Evolutionary conservation across 768 basidiomycete genomes (phyloP), one percentile per base, ranked within the genome.

Genomic region (Phlebiopsis gigantea): DNA sequence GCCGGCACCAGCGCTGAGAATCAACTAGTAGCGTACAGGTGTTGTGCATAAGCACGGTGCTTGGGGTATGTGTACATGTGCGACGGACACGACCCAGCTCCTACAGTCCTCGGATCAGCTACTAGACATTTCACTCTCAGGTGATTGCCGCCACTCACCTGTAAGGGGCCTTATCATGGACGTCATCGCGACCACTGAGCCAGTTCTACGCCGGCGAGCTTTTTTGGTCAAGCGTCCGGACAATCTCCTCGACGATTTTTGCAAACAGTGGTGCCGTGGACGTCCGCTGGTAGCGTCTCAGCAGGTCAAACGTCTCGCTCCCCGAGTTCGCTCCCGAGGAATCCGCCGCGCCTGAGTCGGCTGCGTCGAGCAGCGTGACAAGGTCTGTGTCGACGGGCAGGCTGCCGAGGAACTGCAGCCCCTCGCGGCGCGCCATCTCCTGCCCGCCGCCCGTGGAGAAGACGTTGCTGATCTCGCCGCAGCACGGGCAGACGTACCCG

Each of bases 401-500:
- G 43, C 88, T 80, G 10, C 97, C 97, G 54, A 99, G 75, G 68
- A 94, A 97, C 47, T 67, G 69, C 34, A 98, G 64, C 0, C 77
- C 79, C 65, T 95, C 90, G 50, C 78, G 79, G 59, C 77, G 76
- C 4, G 91, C 93, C 88, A 94, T 85, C 65, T 86, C 88, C 71
- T 87, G 83, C 1, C 95, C 97, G 1, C 97, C 97, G 15, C 93
- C 93, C 4, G 85, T 88, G 7, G 94, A 97, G 70, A 98, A 99
- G 53, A 97, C 83, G 69, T 96, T 92, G 75, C 86, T 92, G 63
- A 98, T 77, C 70, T 98, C 95, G 15, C 92, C 92, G 68, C 97
- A 98, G 68, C 95, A 97, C 45, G 97, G 97, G 67, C 96, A 98
- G 19, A 88, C 90, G 72, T 97, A 98, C 49, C 97, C 97, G 61